A percentile compares a stretch with the other conserved stretches of the same genome.
Conservation (phyloP, 768 basidiomycete genomes). For the Infundibulicybe gibba region DNA sequence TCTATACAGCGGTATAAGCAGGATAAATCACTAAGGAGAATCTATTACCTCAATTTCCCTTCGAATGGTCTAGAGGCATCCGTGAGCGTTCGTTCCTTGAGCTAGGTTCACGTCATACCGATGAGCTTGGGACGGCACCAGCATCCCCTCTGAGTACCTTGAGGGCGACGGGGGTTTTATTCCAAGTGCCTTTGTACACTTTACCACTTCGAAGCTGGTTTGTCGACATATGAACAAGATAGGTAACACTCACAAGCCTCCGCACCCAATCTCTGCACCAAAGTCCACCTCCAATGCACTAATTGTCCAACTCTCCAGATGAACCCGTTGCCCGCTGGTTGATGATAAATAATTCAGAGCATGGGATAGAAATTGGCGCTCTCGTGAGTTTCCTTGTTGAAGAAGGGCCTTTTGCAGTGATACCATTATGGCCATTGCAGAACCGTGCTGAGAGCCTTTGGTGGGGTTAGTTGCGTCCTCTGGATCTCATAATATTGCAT, state of each 20-base stretch:
- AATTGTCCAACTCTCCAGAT: constrained; percentile 7
- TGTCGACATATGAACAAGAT: too few relatives aligned
- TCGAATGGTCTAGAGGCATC: too few relatives aligned
- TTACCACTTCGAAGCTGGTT: constrained; percentile 4
- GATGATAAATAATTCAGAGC: constrained; percentile 13
- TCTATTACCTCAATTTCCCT: too few relatives aligned
- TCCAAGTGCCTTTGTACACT: constrained; percentile 10
- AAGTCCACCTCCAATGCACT: constrained; percentile 28
- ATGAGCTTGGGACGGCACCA: constrained; percentile 4
- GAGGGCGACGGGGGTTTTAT: constrained; percentile 9
- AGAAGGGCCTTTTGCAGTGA: constrained; percentile 11
- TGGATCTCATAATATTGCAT: background rate
- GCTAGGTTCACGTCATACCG: background rate
- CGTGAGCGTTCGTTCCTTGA: background rate
- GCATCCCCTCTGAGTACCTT: constrained; percentile 6
- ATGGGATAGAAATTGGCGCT: constrained; percentile 12
- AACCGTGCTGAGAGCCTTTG: constrained; percentile 7
- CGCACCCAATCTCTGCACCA: constrained; percentile 37
- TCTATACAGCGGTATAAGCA: constrained; percentile 1
- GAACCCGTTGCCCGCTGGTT: constrained; percentile 9
- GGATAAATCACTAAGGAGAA: background rate
- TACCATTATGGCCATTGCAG: constrained; percentile 15
- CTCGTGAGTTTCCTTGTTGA: constrained; percentile 3
- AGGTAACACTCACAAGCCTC: constrained; percentile 5
- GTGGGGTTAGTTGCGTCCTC: background rate